Evolutionary conservation across 495 filamentous ascomycete species (phyloP).

Genomic region (Melanomma pulvis-pyrius): DNA sequence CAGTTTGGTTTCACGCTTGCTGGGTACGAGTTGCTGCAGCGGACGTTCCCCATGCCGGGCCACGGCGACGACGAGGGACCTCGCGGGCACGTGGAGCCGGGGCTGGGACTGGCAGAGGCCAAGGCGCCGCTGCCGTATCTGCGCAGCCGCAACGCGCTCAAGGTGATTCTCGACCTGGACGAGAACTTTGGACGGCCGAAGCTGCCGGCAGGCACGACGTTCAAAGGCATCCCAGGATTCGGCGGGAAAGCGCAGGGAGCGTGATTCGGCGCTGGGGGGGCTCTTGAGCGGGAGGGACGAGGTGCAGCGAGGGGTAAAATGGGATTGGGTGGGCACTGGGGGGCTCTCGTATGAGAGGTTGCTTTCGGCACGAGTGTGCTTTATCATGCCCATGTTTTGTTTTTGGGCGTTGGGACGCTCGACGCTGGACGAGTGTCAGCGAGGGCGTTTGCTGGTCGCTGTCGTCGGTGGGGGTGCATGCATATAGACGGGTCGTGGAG

Average conservation of each 20-base stretch:
- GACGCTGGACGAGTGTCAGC: no score
- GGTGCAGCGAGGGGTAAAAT: conserved; percentile 35
- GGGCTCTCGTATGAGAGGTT: conserved; percentile 20
- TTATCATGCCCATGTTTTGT: conserved; percentile 37
- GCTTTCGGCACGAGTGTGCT: conserved; percentile 28
- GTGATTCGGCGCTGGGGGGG: background rate
- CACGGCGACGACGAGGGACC: conserved; percentile 51
- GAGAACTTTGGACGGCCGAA: conserved; percentile 78
- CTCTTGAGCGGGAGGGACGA: conserved; percentile 2
- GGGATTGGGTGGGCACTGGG: conserved; percentile 30
- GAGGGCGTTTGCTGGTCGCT: conserved; percentile 16
- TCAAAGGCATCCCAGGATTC: conserved; percentile 36
- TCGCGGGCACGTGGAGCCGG: conserved; percentile 56
- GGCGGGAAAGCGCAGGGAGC: conserved; percentile 27
- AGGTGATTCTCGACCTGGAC: conserved; percentile 93
- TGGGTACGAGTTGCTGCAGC: conserved; percentile 89
- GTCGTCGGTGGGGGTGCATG: conserved; percentile 20
- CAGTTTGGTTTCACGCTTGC: conserved; percentile 98
- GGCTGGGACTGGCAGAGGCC: conserved; percentile 58
- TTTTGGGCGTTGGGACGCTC: conserved; percentile 21
- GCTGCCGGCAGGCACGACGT: conserved; percentile 50
- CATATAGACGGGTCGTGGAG: conserved; percentile 1
- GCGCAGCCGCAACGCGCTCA: conserved; percentile 89
- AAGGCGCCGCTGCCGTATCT: conserved; percentile 76
- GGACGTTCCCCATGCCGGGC: conserved; percentile 77